Evolutionary conservation across 108 stramenopile genomes (phyloP), one percentile per base, ranked within the genome.

Genomic region (Chaetoceros muelleri): DNA sequence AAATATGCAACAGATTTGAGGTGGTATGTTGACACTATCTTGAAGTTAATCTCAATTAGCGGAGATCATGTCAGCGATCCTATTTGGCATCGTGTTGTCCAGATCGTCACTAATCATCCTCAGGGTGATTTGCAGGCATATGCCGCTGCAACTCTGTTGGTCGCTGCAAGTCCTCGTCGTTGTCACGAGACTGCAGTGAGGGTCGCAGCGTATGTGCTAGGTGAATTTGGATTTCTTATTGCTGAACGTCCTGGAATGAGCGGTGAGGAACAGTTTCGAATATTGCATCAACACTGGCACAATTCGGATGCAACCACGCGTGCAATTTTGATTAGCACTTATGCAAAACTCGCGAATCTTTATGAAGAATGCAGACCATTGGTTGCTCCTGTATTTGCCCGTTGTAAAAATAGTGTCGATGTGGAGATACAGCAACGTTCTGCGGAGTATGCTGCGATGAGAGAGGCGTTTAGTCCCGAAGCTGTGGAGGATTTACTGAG

Each of bases 41-140:
- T 97, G 52, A 89, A 96, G 57, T 74, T 97, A 49, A 90, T 99
- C 53, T 76, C 85, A 23, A 79, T 92, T 29, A 93, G 95, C 49
- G 98, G 98, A 0, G 96, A 97, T 66, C 81, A 89, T 59, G 98
- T 97, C 28, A 82, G 88, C 53, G 98, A 96, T 66, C 81, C 90
- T 7, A 95, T 99, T 50, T 99, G 98, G 98, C 93, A 95, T 68
- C 94, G 98, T 54, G 90, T 95, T 30, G 94, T 99, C 46, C 94
- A 97, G 60, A 95, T 99, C 60, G 95, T 97, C n/a, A 96, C 93
- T 44, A 97, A 97, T 73, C 89, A 96, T 72, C 87, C 85, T 8
- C 93, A 89, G 60, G 92, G 87, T 46, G 87, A 92, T 57, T 57
- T 94, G 46, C 95, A 96, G 72, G 81, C 79, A n/a, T 97, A 95